These are phyloP conservation scores for Eucalyptus sp. DNA, from an alignment of 345 rosid genomes.

Conservation along the genomic window DNA sequence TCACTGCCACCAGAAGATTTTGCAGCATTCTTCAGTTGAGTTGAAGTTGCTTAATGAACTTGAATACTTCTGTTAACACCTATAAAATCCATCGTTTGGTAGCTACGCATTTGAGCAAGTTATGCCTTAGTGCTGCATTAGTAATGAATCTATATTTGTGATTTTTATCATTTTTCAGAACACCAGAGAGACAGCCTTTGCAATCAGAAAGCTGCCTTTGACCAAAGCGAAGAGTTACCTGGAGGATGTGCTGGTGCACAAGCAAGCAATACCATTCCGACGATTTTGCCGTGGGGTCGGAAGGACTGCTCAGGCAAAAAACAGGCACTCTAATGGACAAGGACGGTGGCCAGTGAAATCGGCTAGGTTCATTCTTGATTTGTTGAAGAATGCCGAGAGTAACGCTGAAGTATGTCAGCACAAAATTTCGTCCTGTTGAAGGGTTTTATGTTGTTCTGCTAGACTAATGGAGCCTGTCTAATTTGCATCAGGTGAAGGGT, in stretches of 20 bases:
- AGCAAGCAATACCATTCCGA: conserved; percentile 75
- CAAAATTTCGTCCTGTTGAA: background rate
- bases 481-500: conserved; percentile 27
- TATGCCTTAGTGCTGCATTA: background rate
- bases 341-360: conserved; percentile 67
- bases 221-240: conserved; percentile 60
- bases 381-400: conserved; percentile 43
- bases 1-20: background rate
- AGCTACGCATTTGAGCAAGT: background rate
- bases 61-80: background rate
- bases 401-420: conserved; percentile 26
- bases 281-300: conserved; percentile 74
- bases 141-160: background rate
- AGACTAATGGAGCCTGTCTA: background rate
- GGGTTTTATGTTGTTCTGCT: background rate
- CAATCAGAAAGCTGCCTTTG: conserved; percentile 52
- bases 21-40: background rate
- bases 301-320: conserved; percentile 74
- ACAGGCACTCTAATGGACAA: conserved; percentile 73
- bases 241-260: conserved; percentile 73
- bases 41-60: background rate
- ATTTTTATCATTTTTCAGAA: conserved; percentile 20
- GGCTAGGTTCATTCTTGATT: conserved; percentile 28
- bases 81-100: background rate
- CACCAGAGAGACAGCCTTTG: conserved; percentile 60